Base-by-base conservation (phyloP, 305 asterid species). In the Fraxinus dipetala region DNA sequence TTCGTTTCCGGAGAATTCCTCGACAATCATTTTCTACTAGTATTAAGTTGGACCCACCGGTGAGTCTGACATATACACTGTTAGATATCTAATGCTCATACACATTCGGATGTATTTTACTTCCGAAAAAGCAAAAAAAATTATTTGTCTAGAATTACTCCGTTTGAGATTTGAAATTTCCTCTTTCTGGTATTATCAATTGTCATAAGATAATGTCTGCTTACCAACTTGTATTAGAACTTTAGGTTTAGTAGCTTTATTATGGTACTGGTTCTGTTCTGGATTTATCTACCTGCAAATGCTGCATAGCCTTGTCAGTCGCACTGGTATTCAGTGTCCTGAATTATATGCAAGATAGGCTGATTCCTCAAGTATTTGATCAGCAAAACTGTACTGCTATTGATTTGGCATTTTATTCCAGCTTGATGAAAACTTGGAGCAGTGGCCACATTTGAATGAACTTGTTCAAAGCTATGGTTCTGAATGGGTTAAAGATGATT, bases 371-470 rank as follows among this genome's bases (percentile, higher is more conserved):
- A 43, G 72, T 78, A 43, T 75, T 72, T 16, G 22, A 75, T 82
- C 20, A 36, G 38, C 30, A 43, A 79, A 51, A 20, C 48, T 79
- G 69, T 35, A 40, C 43, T 40, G 20, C 69, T 74, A 76, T 48
- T 81, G 76, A 54, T 81, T 76, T 82, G 24, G 20, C 76, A 80
- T 78, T 56, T 75, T 75, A 11, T 84, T 82, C 54, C 83, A 96
- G 99, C 90, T 94, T 63, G 98, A 94, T 26, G 98, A 93, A 73
- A 91, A 91, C 90, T 87, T 95, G 93, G 98, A 96, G 89, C 99
- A 92, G 89, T 95, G 98, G 98, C 99, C 99, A 69, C 99, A 96
- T 91, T 85, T 96, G 81, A 96, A 91, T 79, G 99, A 96, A 89
- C 98, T 96, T 72, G 91, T 96, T 81, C 98, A 96, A 85, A 90